Evolutionary conservation across 139 green algal genomes (phyloP).

Genomic region (Monoraphidium neglectum): DNA sequence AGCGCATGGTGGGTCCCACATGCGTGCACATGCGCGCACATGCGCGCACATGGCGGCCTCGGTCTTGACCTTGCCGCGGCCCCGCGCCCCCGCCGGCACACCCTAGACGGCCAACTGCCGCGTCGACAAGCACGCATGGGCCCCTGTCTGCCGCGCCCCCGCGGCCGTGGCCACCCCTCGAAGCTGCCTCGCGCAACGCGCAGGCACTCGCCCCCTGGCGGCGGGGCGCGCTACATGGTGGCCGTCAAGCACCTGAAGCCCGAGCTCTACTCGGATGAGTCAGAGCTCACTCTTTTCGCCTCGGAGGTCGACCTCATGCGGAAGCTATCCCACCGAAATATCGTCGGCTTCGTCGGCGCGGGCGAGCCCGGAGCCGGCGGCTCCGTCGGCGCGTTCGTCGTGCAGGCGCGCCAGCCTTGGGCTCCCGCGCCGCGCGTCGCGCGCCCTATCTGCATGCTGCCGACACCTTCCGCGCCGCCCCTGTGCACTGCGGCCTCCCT

Average conservation of each 20-base stretch:
- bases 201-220: conserved; percentile 13
- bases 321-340: conserved; percentile 26
- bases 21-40: not conserved
- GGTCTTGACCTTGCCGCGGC: not conserved
- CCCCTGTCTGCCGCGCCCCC: not conserved
- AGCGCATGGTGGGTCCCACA: conserved; percentile 2
- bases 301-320: conserved; percentile 21
- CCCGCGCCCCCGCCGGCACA: too few relatives aligned
- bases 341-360: too few relatives aligned
- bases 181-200: not conserved
- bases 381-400: not conserved
- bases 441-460: too few relatives aligned
- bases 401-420: not conserved
- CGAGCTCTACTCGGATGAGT: conserved; percentile 4
- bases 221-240: not conserved
- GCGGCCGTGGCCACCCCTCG: not conserved
- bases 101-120: not conserved
- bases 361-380: too few relatives aligned
- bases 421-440: too few relatives aligned
- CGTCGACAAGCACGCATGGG: not conserved
- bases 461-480: too few relatives aligned
- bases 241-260: conserved; percentile 21
- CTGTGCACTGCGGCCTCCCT: too few relatives aligned
- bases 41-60: not conserved
- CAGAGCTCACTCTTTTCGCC: conserved; percentile 14